Evolutionary conservation across 768 basidiomycete species (phyloP), one percentile per base, ranked within the genome.

Genomic region (Suillus subaureus): DNA sequence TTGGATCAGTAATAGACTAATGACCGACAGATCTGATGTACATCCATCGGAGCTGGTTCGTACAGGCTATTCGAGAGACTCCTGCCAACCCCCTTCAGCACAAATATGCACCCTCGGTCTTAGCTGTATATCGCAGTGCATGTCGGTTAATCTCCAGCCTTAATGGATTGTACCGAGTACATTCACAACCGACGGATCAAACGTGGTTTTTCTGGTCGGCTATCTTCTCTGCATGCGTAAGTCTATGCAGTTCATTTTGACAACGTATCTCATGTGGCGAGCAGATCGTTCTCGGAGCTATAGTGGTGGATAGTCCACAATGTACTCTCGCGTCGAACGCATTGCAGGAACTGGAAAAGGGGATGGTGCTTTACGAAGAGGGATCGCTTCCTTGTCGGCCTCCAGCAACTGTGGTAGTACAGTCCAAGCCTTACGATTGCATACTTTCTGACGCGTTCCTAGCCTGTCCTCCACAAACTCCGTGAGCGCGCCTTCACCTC

Each of bases 141-240:
- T 77, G 78, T 56, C 70, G 79, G 42, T 66, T 84, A n/a, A 79
- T 84, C 52, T 73, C 78, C 13, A 77, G 79, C 58, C 70, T 85
- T 58, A 71, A 72, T 57, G 75, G 74, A 15, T 64, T 86, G 37
- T 82, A 79, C 61, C 63, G 63, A 8, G 71, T 76, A 28, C 79
- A 83, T 69, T 79, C 79, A 13, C 68, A 62, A 13, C 71, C 75
- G 4, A 71, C 77, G 8, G 70, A 78, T 31, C 69, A 73, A 45
- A 71, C 76, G 11, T 85, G 85, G 83, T 84, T 79, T 68, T 85
- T 85, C 71, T 86, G 85, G 85, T 81, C 83, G 1, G 76, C 76
- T 1, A 71, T 83, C 54, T 85, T 83, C 65, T 82, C 83, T 3
- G 77, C 85, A 21, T 83, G 83, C 63, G 85, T 86, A 69, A 58